phyloP scores from a whole-genome alignment of 139 green algal genomes.

The Desmodesmus armatus region DNA sequence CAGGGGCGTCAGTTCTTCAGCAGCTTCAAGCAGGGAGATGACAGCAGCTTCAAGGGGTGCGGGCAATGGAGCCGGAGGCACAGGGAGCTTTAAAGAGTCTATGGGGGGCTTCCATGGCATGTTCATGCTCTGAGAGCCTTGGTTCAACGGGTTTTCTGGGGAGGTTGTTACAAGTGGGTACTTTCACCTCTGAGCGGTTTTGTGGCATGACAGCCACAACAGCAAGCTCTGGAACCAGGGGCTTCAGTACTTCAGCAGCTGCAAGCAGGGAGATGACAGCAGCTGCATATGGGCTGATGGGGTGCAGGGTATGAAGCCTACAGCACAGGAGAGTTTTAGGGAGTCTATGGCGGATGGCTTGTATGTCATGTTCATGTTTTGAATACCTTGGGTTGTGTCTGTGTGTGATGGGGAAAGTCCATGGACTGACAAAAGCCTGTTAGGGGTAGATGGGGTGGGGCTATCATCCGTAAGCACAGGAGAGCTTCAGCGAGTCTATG shows the following conservation, averaged over 20 bases:
- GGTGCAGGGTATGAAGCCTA: not conserved
- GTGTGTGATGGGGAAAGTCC: no score
- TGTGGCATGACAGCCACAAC: no score
- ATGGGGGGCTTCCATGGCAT: not conserved
- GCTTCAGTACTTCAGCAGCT: conserved; percentile 20
- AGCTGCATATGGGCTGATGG: not conserved
- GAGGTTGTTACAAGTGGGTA: no score
- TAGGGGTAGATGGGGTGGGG: not conserved
- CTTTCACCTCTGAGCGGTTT: no score
- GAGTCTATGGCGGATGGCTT: not conserved
- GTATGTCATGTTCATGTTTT: not conserved
- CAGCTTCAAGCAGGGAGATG: not conserved
- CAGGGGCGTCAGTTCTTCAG: conserved; percentile 23
- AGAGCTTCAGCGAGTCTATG: conserved; percentile 6
- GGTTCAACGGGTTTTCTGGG: no score
- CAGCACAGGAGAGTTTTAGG: conserved; percentile 17
- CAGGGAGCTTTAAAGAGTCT: conserved; percentile 11
- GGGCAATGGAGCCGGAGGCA: conserved; percentile 3
- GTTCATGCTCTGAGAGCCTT: not conserved
- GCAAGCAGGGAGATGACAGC: not conserved
- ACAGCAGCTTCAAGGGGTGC: conserved; percentile 24
- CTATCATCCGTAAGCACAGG: conserved; percentile 3
- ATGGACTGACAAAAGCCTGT: not conserved
- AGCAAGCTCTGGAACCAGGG: conserved; percentile 10
- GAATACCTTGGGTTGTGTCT: no score